A percentile compares a stretch with the other conserved stretches of the same genome.
phyloP scores from a whole-genome alignment of 768 basidiomycete genomes.

The Terana coerulea region DNA sequence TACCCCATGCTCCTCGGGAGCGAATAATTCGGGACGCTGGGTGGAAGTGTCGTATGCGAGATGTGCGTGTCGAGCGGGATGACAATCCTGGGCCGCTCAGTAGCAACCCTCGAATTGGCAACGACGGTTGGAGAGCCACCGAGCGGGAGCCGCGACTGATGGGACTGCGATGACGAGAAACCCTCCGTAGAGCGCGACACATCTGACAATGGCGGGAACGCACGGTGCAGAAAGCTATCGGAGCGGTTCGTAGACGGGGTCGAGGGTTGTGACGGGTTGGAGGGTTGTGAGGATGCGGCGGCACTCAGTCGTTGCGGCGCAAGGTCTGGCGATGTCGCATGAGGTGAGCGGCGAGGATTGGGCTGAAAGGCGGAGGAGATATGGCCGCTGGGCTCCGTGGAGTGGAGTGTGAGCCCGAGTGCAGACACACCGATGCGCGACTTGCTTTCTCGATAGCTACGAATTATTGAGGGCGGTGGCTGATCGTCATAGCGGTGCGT shows the following conservation, averaged over 20 bases:
- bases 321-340: background rate
- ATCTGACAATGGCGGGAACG: slow-evolving; percentile 18
- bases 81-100: background rate
- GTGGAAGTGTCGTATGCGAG: background rate
- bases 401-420: background rate
- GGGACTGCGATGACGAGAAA: slow-evolving; percentile 21
- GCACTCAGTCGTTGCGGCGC: background rate
- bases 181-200: slow-evolving; percentile 18
- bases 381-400: slow-evolving; percentile 3
- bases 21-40: background rate
- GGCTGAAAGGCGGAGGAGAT: background rate
- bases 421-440: slow-evolving; percentile 5
- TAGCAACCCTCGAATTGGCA: background rate
- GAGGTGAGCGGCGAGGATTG: background rate
- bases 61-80: background rate
- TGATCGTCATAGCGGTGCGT: slow-evolving; percentile 33
- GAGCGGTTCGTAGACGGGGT: slow-evolving; percentile 8
- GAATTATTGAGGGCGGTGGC: slow-evolving; percentile 35
- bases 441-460: slow-evolving; percentile 26
- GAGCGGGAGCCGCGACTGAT: slow-evolving; percentile 17
- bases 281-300: background rate
- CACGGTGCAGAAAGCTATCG: slow-evolving; percentile 23
- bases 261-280: background rate
- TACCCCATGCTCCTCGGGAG: background rate
- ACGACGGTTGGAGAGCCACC: slow-evolving; percentile 8